Conservation (phyloP, 192 early-diverging fungal genomes). For the Coemansia reversa region DNA sequence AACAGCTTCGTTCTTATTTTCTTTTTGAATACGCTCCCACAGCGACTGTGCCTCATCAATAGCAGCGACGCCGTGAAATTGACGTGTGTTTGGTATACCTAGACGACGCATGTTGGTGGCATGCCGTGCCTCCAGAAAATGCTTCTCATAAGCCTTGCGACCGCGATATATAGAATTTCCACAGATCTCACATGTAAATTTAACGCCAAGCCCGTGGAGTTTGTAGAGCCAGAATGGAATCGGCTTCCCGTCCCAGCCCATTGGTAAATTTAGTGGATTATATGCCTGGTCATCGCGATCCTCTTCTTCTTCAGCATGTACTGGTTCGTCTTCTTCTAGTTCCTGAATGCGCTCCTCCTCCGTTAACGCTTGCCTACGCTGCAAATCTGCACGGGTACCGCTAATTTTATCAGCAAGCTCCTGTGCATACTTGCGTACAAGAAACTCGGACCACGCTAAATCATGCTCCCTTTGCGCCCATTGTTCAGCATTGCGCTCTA, state of each 20-base stretch:
- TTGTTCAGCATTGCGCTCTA: constrained; percentile 32
- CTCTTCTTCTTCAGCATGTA: constrained; percentile 61
- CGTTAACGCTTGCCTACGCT: constrained; percentile 89
- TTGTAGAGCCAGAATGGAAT: constrained; percentile 99
- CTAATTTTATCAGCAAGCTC: constrained; percentile 59
- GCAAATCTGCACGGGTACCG: constrained; percentile 84
- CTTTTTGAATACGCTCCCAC: constrained; percentile 79
- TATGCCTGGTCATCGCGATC: constrained; percentile 91
- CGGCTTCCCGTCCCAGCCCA: constrained; percentile 98
- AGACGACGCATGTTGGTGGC: constrained; percentile 90
- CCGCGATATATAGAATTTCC: constrained; percentile 94
- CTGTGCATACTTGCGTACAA: constrained; percentile 62
- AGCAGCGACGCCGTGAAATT: constrained; percentile 86
- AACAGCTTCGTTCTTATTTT: constrained; percentile 61
- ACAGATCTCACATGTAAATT: constrained; percentile 96
- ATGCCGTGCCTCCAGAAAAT: constrained; percentile 95
- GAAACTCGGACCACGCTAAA: constrained; percentile 63
- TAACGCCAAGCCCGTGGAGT: constrained; percentile 90
- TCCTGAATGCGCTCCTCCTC: constrained; percentile 79
- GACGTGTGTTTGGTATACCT: constrained; percentile 84
- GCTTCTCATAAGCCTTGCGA: constrained; percentile 91
- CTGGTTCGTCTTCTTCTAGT: constrained; percentile 68
- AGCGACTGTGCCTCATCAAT: constrained; percentile 89
- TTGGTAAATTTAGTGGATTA: constrained; percentile 92
- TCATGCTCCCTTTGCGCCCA: constrained; percentile 59